Evolutionary conservation across 192 early-diverging fungal genomes (phyloP), one percentile per base, ranked within the genome.

Genomic region (Helicostylum pulchrum): DNA sequence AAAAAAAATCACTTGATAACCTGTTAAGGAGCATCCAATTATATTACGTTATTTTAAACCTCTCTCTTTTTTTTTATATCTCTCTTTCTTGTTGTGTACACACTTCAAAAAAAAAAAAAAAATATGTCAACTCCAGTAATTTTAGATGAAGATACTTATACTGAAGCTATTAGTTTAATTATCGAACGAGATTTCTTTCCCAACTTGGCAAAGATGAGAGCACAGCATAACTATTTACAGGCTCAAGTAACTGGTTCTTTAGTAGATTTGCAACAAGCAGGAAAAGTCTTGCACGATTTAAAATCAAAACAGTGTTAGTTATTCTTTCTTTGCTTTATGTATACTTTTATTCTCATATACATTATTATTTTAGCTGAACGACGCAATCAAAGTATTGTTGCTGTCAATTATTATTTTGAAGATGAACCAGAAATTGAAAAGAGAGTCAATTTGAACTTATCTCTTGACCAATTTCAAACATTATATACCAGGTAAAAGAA

Each of bases 161-260:
- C 89, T 14, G 83, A 86, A 7, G 83, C 84, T 10, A 77, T 94
- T 36, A 83, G 82, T 52, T 77, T 82, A 34, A 92, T 94, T 58
- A 92, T 94, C 62, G 81, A 92, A 61, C 70, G 92, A 9, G 92
- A 94, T 66, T 94, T 90, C 62, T 94, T 90, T 53, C 92, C 92
- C 4, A 72, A 87, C 51, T 74, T 92, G 17, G 77, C 84, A 42
- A 83, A 80, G 42, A 68, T 85, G n/a, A 77, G 78, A 62, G 53
- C 81, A 21, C 79, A 87, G 52, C 78, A 77, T 34, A 78, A 77
- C 21, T 85, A 83, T 42, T 65, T 85, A 45, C 78, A 83, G 10
- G 88, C 87, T 7, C 70, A 82, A 26, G 68, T 77, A 51, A 66
- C 23, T 10, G 81, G 73, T 31, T 76, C 78, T 54, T 55, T 65